Conservation (phyloP, 73 alveolate species). For the Uronychia binucleata region DNA sequence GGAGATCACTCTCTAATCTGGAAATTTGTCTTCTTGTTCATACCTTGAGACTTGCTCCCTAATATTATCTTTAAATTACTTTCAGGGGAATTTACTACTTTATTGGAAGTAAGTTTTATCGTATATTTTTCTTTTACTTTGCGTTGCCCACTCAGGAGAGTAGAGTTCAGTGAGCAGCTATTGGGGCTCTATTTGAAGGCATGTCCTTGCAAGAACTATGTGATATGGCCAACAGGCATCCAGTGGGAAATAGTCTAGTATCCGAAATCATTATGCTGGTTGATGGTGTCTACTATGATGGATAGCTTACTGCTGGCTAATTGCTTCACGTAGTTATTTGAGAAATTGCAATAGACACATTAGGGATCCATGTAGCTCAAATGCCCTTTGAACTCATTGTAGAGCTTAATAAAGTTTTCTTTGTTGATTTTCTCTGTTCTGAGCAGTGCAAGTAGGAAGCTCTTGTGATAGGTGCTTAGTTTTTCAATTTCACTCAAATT, state of each 20-base stretch:
- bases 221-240: background rate
- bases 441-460: background rate
- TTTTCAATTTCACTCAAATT: background rate
- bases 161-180: background rate
- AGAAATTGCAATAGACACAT: background rate
- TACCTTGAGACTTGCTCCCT: background rate
- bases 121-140: background rate
- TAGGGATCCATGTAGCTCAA: background rate
- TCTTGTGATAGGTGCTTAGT: background rate
- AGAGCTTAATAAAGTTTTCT: background rate
- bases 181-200: background rate
- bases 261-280: background rate
- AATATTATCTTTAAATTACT: no score
- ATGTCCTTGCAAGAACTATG: background rate
- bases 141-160: background rate
- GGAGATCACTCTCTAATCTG: conserved; percentile 18
- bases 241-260: background rate
- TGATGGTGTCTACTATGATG: background rate
- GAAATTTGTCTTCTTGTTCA: no score
- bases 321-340: background rate
- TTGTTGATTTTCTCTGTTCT: background rate
- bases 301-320: background rate
- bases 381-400: background rate
- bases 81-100: background rate
- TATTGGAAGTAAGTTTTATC: background rate